These are phyloP conservation scores for Schizophyllum amplum DNA, from an alignment of 1,284 basidiomycete species.

Conservation along the genomic window DNA sequence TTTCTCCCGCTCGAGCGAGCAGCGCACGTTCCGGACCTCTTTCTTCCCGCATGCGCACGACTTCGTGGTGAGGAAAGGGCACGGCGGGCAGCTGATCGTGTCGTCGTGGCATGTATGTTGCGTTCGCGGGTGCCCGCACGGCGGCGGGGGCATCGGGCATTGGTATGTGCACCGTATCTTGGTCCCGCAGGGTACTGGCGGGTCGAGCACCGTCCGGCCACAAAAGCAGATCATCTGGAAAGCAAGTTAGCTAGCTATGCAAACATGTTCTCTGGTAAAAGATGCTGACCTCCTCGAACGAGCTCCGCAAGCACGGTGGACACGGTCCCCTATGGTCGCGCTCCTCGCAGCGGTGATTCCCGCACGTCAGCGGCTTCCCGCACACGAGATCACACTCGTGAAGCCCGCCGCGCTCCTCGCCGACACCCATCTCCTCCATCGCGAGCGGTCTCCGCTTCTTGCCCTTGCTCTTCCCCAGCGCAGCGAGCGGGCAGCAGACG, in stretches of 20 bases:
- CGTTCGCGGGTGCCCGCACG: constrained; percentile 75
- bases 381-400: constrained; percentile 80
- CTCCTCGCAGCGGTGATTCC: constrained; percentile 69
- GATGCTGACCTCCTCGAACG: constrained; percentile 72
- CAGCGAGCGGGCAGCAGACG: constrained; percentile 80
- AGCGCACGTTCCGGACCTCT: constrained; percentile 58
- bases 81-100: constrained; percentile 67
- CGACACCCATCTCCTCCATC: constrained; percentile 18
- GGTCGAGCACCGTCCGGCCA: constrained; percentile 47
- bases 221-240: constrained; percentile 75
- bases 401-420: constrained; percentile 51
- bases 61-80: constrained; percentile 71
- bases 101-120: constrained; percentile 77
- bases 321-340: constrained; percentile 79
- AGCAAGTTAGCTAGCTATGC: not conserved
- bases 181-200: constrained; percentile 66
- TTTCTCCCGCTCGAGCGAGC: constrained; percentile 65
- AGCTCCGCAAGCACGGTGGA: constrained; percentile 74
- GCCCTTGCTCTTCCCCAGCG: constrained; percentile 53
- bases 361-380: constrained; percentile 64
- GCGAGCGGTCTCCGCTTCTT: constrained; percentile 42
- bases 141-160: constrained; percentile 61
- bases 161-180: constrained; percentile 71
- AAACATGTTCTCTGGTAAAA: constrained; percentile 6
- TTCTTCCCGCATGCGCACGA: constrained; percentile 86